Percentiles rank a stretch among this genome's conserved stretches.
Conservation (phyloP, 768 basidiomycete genomes). For the Suillus luteus region DNA sequence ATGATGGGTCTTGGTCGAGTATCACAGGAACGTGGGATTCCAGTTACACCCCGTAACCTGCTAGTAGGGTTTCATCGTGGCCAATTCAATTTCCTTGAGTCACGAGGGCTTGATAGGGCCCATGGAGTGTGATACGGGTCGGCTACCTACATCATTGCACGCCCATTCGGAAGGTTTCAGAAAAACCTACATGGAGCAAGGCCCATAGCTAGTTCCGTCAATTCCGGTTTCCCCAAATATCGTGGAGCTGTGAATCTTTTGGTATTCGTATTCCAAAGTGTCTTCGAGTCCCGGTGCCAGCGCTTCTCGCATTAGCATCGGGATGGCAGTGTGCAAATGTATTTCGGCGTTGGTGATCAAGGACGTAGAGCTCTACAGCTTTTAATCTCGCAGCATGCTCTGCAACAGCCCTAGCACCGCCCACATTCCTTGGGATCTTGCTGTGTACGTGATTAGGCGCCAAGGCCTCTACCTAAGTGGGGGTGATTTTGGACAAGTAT, state of each 20-base stretch:
- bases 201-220: not conserved
- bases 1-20: not conserved
- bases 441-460: not conserved
- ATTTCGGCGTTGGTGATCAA: not conserved
- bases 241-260: not conserved
- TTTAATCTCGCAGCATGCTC: not conserved
- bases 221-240: not conserved
- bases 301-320: not conserved
- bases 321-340: not conserved
- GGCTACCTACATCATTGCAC: too few relatives aligned
- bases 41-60: not conserved
- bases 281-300: not conserved
- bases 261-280: too few relatives aligned
- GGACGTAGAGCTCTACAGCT: not conserved
- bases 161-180: not conserved
- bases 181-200: not conserved
- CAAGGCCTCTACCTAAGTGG: too few relatives aligned
- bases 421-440: not conserved
- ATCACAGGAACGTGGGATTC: constrained; percentile 1
- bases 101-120: not conserved
- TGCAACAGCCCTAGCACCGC: not conserved
- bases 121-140: not conserved
- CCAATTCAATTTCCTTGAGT: not conserved
- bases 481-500: not conserved
- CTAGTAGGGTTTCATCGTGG: not conserved